These are phyloP conservation scores for barrel medic (Medicago truncatula) DNA, from an alignment of 306 rosid genomes.

Conservation along the genomic window DNA sequence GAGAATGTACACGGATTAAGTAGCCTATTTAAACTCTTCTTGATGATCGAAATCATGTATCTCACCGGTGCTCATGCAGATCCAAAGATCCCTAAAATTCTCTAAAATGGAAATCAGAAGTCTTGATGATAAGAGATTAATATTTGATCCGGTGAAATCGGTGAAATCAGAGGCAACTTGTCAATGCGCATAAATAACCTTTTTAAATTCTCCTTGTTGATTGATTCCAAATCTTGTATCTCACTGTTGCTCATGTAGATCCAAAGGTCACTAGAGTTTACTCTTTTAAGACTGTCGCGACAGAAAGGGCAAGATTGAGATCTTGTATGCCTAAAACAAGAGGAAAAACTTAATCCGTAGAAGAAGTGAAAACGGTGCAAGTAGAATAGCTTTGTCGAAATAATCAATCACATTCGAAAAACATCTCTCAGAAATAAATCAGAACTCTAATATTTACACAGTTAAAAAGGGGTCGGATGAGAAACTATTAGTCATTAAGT, in stretches of 20 bases:
- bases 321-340: slow-evolving; percentile 60
- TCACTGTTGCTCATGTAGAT: slow-evolving; percentile 65
- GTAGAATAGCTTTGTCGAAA: slow-evolving; percentile 12
- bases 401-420: slow-evolving; percentile 1
- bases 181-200: slow-evolving; percentile 75
- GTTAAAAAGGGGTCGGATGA: neutral
- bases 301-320: slow-evolving; percentile 94
- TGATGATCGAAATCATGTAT: slow-evolving; percentile 41
- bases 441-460: neutral
- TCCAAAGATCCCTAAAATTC: neutral
- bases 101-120: slow-evolving; percentile 37
- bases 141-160: slow-evolving; percentile 59
- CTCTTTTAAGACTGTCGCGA: slow-evolving; percentile 76
- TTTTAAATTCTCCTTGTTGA: slow-evolving; percentile 67
- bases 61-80: neutral
- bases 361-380: slow-evolving; percentile 17
- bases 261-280: slow-evolving; percentile 87
- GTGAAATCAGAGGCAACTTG: slow-evolving; percentile 69
- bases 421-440: neutral
- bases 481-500: neutral
- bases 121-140: slow-evolving; percentile 47
- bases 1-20: slow-evolving; percentile 56
- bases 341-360: slow-evolving; percentile 4
- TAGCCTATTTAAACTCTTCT: slow-evolving; percentile 62
- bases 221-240: slow-evolving; percentile 60